phyloP scores from a whole-genome alignment of 2,329 filamentous ascomycete genomes.

The Sclerotinia sclerotiorum region DNA sequence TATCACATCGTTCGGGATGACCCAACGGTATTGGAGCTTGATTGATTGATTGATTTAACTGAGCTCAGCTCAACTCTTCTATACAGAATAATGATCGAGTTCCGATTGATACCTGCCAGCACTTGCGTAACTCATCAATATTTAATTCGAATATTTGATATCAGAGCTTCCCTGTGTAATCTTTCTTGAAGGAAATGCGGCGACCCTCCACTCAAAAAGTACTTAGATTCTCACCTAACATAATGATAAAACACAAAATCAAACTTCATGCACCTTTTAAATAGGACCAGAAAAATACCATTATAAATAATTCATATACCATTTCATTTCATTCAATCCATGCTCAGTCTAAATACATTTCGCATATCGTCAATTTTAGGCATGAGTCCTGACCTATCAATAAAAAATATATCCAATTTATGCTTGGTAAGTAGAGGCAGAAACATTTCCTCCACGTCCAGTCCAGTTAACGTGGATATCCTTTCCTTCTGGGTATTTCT shows the following conservation, averaged over 20 bases:
- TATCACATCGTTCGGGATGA: too few relatives aligned
- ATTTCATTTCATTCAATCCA: conserved; percentile 17
- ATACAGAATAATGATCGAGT: too few relatives aligned
- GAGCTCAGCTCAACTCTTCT: too few relatives aligned
- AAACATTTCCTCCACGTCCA: conserved; percentile 94
- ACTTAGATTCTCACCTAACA: background rate
- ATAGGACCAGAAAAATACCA: background rate
- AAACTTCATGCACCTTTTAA: background rate
- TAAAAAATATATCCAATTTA: conserved; percentile 48
- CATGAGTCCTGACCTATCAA: background rate
- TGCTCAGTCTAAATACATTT: conserved; percentile 22
- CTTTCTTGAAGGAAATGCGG: too few relatives aligned
- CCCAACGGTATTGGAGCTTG: too few relatives aligned
- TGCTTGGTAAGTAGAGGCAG: conserved; percentile 95
- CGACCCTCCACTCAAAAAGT: too few relatives aligned
- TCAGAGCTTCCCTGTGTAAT: too few relatives aligned
- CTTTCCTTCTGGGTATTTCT: conserved; percentile 79
- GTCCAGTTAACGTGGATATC: conserved; percentile 99
- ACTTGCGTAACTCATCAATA: too few relatives aligned
- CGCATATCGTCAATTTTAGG: conserved; percentile 14
- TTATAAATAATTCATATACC: conserved; percentile 5
- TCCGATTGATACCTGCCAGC: too few relatives aligned
- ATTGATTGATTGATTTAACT: too few relatives aligned
- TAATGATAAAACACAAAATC: background rate
- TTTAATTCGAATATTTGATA: too few relatives aligned